phyloP scores from a whole-genome alignment of 2,329 filamentous ascomycete genomes.

The Rhynchosporium secalis region DNA sequence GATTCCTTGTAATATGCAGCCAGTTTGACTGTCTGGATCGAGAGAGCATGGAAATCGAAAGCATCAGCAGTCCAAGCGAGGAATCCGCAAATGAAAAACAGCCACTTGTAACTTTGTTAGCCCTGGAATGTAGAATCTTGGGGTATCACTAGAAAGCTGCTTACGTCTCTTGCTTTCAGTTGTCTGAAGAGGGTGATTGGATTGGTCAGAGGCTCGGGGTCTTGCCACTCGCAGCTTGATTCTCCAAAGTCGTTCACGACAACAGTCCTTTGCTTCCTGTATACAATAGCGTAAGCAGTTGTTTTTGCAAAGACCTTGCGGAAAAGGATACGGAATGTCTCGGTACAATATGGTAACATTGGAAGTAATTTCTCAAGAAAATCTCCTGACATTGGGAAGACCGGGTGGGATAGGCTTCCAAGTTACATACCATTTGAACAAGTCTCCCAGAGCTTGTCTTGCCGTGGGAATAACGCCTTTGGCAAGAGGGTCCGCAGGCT shows the following conservation, averaged over 20 bases:
- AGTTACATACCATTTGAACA: constrained; percentile 57
- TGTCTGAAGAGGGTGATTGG: constrained; percentile 67
- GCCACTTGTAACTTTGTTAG: constrained; percentile 48
- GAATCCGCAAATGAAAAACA: constrained; percentile 58
- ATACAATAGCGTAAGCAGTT: too few relatives aligned
- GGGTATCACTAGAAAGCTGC: background rate
- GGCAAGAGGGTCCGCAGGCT: constrained; percentile 64
- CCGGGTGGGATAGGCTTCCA: too few relatives aligned
- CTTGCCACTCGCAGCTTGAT: constrained; percentile 65
- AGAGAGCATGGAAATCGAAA: constrained; percentile 79
- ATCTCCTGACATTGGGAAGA: too few relatives aligned
- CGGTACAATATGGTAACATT: too few relatives aligned
- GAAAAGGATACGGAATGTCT: too few relatives aligned
- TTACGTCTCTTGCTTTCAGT: constrained; percentile 55
- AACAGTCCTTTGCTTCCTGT: constrained; percentile 66
- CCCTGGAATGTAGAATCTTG: background rate
- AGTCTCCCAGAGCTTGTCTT: constrained; percentile 62
- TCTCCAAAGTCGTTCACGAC: constrained; percentile 66
- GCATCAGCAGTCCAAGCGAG: constrained; percentile 45
- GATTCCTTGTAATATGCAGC: constrained; percentile 63
- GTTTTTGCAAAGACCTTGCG: too few relatives aligned
- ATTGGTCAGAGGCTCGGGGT: constrained; percentile 64
- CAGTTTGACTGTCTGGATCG: constrained; percentile 74
- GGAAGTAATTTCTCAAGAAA: too few relatives aligned
- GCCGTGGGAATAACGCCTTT: constrained; percentile 65